Percentiles rank a stretch among this genome's conserved stretches.
Conservation (phyloP, 2,329 filamentous ascomycete species). For the Apiospora saccharicola region DNA sequence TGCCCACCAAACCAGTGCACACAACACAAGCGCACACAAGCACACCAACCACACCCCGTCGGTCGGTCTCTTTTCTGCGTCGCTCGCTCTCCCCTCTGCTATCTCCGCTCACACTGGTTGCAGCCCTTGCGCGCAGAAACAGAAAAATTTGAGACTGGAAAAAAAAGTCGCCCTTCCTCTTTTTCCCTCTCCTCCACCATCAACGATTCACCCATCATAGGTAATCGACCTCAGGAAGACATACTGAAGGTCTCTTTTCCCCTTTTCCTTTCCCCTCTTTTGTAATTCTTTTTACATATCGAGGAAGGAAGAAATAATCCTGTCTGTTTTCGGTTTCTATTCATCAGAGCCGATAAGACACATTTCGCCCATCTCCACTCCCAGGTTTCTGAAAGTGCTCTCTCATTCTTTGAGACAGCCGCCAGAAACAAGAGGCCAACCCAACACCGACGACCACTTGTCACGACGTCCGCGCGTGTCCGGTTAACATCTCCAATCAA, state of each 20-base stretch:
- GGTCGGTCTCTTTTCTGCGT: neutral
- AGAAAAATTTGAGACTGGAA: conserved; percentile 24
- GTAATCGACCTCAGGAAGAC: conserved; percentile 24
- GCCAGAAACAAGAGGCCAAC: conserved; percentile 18
- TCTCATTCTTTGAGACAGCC: conserved; percentile 24
- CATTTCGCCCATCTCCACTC: conserved; percentile 17
- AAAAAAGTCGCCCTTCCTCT: conserved; percentile 22
- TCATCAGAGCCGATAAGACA: conserved; percentile 21
- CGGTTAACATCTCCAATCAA: conserved; percentile 11
- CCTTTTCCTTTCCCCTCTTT: conserved; percentile 15
- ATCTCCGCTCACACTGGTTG: conserved; percentile 22
- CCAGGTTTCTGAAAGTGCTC: conserved; percentile 8
- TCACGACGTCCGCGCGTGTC: conserved; percentile 21
- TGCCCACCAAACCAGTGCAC: neutral
- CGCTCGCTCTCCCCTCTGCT: conserved; percentile 10
- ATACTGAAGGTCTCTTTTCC: conserved; percentile 21
- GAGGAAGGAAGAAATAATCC: conserved; percentile 23
- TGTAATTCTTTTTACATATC: conserved; percentile 8
- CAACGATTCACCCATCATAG: conserved; percentile 21
- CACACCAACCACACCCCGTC: neutral
- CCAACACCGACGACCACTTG: conserved; percentile 18
- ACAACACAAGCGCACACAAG: neutral
- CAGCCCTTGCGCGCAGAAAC: conserved; percentile 23
- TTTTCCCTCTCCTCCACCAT: conserved; percentile 15
- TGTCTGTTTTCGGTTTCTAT: conserved; percentile 23